Evolutionary conservation across 192 early-diverging fungal species (phyloP).

Genomic region (Pecoramyces ruminantium): DNA sequence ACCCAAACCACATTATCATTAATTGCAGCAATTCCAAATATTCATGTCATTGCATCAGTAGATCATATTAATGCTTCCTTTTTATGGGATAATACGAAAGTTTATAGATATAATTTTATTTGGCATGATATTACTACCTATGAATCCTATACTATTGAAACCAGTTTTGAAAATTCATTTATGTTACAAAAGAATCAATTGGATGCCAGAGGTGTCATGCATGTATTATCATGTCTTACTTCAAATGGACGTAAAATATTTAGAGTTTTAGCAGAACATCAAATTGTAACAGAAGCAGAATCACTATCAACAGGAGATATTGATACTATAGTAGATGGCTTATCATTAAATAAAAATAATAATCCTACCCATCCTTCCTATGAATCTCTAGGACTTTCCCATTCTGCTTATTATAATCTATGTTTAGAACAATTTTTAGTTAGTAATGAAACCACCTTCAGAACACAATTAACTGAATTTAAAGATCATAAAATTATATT

Average conservation of each 20-base stretch:
- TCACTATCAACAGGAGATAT: slow-evolving; percentile 6
- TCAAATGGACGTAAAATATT: slow-evolving; percentile 73
- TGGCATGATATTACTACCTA: slow-evolving; percentile 90
- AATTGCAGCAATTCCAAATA: slow-evolving; percentile 42
- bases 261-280: slow-evolving; percentile 64
- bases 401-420: slow-evolving; percentile 42
- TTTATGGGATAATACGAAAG: slow-evolving; percentile 65
- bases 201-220: slow-evolving; percentile 49
- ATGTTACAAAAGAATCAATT: slow-evolving; percentile 30
- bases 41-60: slow-evolving; percentile 66
- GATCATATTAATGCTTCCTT: slow-evolving; percentile 85
- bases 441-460: slow-evolving; percentile 65
- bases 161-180: slow-evolving; percentile 58
- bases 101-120: slow-evolving; percentile 56
- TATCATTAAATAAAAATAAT: slow-evolving; percentile 11
- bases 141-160: slow-evolving; percentile 62
- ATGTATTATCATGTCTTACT: slow-evolving; percentile 69
- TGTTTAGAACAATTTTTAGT: slow-evolving; percentile 73
- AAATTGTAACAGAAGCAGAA: slow-evolving; percentile 30
- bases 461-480: slow-evolving; percentile 84
- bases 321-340: not conserved
- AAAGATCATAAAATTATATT: slow-evolving; percentile 77
- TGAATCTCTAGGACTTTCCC: slow-evolving; percentile 36
- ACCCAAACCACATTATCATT: slow-evolving; percentile 45
- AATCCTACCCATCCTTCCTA: slow-evolving; percentile 1